Conservation (phyloP, 805 yeast species). For the Limtongozyma cylindracea region DNA sequence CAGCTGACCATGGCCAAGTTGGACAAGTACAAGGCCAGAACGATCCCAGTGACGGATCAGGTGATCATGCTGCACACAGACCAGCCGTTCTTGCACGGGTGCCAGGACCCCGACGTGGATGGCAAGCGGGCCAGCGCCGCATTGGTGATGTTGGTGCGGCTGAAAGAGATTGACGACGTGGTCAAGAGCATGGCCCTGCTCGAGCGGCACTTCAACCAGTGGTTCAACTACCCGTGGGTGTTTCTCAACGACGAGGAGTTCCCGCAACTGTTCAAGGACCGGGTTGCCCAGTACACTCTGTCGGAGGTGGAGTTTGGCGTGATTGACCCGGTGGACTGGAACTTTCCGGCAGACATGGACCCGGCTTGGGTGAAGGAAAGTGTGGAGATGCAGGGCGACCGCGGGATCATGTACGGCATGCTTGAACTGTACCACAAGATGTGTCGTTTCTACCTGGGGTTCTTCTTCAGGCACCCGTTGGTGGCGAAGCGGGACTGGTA, state of each 20-base stretch:
- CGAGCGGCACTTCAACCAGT: constrained; percentile 78
- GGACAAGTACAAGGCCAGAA: constrained; percentile 1
- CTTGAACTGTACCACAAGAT: constrained; percentile 70
- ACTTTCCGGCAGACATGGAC: too few species aligned
- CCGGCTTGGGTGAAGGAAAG: constrained; percentile 11
- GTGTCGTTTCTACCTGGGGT: constrained; percentile 53
- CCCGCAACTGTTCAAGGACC: constrained; percentile 28
- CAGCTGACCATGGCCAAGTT: too few species aligned
- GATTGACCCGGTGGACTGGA: constrained; percentile 39
- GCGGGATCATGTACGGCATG: constrained; percentile 65
- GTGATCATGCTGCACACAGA: constrained; percentile 5
- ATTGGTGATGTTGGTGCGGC: constrained; percentile 62
- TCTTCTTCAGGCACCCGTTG: constrained; percentile 56
- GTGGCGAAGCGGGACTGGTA: constrained; percentile 64
- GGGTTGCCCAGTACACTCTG: constrained; percentile 24
- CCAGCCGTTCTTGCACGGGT: constrained; percentile 27
- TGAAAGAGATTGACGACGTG: constrained; percentile 60
- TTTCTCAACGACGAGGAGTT: constrained; percentile 69
- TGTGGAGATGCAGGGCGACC: constrained; percentile 50
- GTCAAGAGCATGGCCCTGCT: constrained; percentile 43
- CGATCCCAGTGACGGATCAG: constrained; percentile 1
- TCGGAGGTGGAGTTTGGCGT: constrained; percentile 51
- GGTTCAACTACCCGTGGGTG: constrained; percentile 87
- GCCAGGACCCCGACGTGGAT: constrained; percentile 15
- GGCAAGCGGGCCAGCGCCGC: constrained; percentile 52